phyloP scores from a whole-genome alignment of 2,329 filamentous ascomycete genomes.

The Dactylellina parvicollis region DNA sequence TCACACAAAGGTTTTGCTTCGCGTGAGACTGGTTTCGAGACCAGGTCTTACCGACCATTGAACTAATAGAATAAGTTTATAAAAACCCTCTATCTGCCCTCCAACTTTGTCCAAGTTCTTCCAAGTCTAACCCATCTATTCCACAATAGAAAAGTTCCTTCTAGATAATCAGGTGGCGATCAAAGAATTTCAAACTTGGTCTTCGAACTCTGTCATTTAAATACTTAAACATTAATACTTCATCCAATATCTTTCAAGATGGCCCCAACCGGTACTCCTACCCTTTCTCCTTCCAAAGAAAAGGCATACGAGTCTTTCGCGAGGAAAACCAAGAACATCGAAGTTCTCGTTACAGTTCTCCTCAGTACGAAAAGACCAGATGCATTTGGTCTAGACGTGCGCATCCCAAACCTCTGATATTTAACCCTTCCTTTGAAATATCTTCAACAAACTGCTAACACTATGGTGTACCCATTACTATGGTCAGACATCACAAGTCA shows the following conservation, averaged over 20 bases:
- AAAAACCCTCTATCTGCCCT: constrained; percentile 13
- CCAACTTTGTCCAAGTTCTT: background rate
- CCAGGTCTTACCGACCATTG: no score
- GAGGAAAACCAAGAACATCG: constrained; percentile 29
- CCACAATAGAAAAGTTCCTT: background rate
- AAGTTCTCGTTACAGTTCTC: constrained; percentile 40
- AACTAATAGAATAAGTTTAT: no score
- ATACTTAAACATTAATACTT: background rate
- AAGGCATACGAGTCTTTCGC: constrained; percentile 35
- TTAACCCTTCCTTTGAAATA: background rate
- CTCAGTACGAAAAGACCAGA: constrained; percentile 32
- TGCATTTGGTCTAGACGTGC: constrained; percentile 40
- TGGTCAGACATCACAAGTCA: constrained; percentile 16
- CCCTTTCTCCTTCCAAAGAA: constrained; percentile 10
- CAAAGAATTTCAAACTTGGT: no score
- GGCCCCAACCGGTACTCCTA: constrained; percentile 8
- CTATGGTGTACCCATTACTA: no score
- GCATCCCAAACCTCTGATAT: background rate
- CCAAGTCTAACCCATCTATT: background rate
- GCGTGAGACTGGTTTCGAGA: no score
- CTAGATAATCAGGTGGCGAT: no score
- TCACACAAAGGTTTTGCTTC: no score
- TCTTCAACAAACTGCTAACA: no score
- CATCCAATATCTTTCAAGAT: background rate
- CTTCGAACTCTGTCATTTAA: no score